Evolutionary conservation across 2,329 filamentous ascomycete species (phyloP).

Genomic region (Aspergillus thermomutatus): DNA sequence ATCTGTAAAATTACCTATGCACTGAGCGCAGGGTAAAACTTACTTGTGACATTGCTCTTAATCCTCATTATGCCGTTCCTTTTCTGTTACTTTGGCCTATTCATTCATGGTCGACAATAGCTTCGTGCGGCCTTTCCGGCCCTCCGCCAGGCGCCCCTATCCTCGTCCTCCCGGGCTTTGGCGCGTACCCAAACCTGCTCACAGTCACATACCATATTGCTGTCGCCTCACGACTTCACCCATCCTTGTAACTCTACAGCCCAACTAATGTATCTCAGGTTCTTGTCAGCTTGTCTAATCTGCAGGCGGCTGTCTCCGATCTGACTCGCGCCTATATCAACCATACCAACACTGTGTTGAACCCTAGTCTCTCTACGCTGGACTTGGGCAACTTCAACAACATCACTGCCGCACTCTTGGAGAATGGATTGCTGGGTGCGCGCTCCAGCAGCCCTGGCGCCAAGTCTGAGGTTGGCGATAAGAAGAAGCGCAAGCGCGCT

Average conservation of each 20-base stretch:
- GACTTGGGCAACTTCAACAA: conserved; percentile 47
- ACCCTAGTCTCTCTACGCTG: conserved; percentile 53
- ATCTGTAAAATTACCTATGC: not conserved
- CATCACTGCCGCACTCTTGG: conserved; percentile 43
- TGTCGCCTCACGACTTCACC: conserved; percentile 7
- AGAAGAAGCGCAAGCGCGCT: conserved; percentile 88
- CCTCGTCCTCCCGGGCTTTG: not conserved
- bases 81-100: not conserved
- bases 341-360: conserved; percentile 80
- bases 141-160: not conserved
- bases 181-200: not conserved
- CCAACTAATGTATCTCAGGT: conserved; percentile 54
- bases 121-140: not conserved
- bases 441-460: conserved; percentile 36
- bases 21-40: not conserved
- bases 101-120: not conserved
- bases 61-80: not conserved
- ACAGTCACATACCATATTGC: not conserved
- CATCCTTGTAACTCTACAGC: not conserved
- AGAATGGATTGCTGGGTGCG: conserved; percentile 42
- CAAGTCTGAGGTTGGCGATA: conserved; percentile 55
- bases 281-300: conserved; percentile 71
- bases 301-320: conserved; percentile 74
- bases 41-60: not conserved
- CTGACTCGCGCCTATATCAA: conserved; percentile 82